These are phyloP conservation scores for Candida khao-thaluensis DNA, from an alignment of 805 yeast species.

Conservation along the genomic window DNA sequence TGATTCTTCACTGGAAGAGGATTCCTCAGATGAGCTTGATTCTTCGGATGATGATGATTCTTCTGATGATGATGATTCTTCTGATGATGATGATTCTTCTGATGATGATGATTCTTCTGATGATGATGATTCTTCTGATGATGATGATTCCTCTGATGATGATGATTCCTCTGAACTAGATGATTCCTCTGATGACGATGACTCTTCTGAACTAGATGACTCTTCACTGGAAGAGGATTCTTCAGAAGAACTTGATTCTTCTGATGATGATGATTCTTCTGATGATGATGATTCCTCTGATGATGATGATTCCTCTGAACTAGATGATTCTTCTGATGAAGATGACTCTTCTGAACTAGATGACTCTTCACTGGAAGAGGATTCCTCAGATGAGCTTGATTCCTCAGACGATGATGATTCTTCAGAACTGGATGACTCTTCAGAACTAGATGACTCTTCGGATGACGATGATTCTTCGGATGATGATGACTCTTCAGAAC, in stretches of 20 bases:
- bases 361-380: slow-evolving; percentile 1
- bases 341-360: background rate
- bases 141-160: background rate
- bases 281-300: background rate
- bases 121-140: background rate
- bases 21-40: background rate
- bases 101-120: background rate
- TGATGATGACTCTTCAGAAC: background rate
- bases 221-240: background rate
- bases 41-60: background rate
- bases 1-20: background rate
- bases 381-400: background rate
- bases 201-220: background rate
- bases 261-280: background rate
- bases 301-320: background rate
- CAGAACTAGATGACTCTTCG: background rate
- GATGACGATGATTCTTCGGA: background rate
- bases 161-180: background rate
- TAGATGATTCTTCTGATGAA: background rate
- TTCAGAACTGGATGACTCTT: background rate
- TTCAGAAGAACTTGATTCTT: background rate
- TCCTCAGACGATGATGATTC: background rate
- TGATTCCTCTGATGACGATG: background rate
- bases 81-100: background rate
- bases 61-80: background rate